phyloP scores from a whole-genome alignment of 2,329 filamentous ascomycete genomes.

The Thielaviopsis ethacetica region DNA sequence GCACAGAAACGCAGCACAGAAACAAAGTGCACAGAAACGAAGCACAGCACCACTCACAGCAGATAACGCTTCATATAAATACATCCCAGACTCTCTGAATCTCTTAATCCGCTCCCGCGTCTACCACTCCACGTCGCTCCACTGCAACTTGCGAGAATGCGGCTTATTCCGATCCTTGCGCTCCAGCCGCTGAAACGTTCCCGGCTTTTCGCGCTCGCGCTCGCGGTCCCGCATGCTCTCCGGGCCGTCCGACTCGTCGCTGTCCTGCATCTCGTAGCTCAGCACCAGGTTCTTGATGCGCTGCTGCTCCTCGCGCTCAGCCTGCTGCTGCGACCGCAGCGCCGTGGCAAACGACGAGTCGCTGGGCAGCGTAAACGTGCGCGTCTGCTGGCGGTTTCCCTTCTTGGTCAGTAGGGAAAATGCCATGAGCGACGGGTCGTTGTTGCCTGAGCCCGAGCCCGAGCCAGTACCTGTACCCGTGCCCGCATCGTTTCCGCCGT shows the following conservation, averaged over 20 bases:
- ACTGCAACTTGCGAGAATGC: constrained; percentile 74
- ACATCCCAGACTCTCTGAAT: too few species aligned
- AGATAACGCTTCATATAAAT: too few species aligned
- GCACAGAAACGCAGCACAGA: too few species aligned
- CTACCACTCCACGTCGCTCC: constrained; percentile 97
- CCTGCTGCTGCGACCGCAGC: constrained; percentile 90
- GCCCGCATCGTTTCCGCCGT: neutral
- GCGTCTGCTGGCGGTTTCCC: constrained; percentile 90
- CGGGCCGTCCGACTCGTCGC: constrained; percentile 55
- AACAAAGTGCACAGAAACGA: too few species aligned
- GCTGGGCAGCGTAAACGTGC: constrained; percentile 74
- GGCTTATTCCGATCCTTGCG: constrained; percentile 56
- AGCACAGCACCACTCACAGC: too few species aligned
- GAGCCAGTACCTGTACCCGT: neutral
- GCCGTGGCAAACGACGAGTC: constrained; percentile 91
- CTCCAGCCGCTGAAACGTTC: constrained; percentile 32
- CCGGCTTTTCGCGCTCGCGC: constrained; percentile 28
- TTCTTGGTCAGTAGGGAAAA: constrained; percentile 93
- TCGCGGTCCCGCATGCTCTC: neutral
- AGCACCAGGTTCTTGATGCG: constrained; percentile 95
- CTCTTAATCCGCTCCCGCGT: neutral
- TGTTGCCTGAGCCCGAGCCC: neutral
- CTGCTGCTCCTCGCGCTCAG: constrained; percentile 89
- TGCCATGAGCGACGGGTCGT: constrained; percentile 53
- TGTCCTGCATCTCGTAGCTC: constrained; percentile 85